phyloP scores from a whole-genome alignment of 2,329 filamentous ascomycete genomes.

The Cordyceps javanica region DNA sequence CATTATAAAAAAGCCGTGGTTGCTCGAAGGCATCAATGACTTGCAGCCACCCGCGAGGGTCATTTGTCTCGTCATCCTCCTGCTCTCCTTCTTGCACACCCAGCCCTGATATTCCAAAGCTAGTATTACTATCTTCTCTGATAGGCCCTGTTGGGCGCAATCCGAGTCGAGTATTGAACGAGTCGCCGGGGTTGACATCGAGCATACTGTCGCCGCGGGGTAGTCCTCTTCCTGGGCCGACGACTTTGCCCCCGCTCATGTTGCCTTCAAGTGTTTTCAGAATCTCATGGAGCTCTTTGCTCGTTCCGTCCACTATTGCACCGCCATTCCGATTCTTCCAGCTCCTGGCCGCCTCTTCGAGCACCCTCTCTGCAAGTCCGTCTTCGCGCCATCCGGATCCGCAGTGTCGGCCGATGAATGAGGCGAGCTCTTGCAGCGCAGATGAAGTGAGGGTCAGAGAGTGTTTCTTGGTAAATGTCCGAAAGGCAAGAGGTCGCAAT shows the following conservation, averaged over 20 bases:
- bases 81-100: slow-evolving; percentile 49
- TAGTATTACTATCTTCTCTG: slow-evolving; percentile 58
- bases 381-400: slow-evolving; percentile 96
- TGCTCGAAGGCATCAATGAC: slow-evolving; percentile 80
- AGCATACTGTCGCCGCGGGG: slow-evolving; percentile 55
- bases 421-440: slow-evolving; percentile 75
- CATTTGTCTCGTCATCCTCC: slow-evolving; percentile 54
- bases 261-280: slow-evolving; percentile 77
- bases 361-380: slow-evolving; percentile 81
- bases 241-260: slow-evolving; percentile 77
- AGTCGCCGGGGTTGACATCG: slow-evolving; percentile 47
- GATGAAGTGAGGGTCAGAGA: slow-evolving; percentile 86
- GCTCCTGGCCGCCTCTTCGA: slow-evolving; percentile 83
- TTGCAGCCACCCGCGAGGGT: slow-evolving; percentile 78
- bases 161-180: slow-evolving; percentile 50
- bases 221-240: slow-evolving; percentile 45
- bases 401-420: slow-evolving; percentile 88
- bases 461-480: slow-evolving; percentile 96
- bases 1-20: slow-evolving; percentile 70
- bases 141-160: slow-evolving; percentile 38
- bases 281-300: slow-evolving; percentile 71
- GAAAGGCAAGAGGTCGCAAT: slow-evolving; percentile 82
- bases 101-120: slow-evolving; percentile 54
- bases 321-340: slow-evolving; percentile 90
- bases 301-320: slow-evolving; percentile 82